phyloP scores from a whole-genome alignment of 1,284 basidiomycete genomes.

The Afroboletus lepidellus region DNA sequence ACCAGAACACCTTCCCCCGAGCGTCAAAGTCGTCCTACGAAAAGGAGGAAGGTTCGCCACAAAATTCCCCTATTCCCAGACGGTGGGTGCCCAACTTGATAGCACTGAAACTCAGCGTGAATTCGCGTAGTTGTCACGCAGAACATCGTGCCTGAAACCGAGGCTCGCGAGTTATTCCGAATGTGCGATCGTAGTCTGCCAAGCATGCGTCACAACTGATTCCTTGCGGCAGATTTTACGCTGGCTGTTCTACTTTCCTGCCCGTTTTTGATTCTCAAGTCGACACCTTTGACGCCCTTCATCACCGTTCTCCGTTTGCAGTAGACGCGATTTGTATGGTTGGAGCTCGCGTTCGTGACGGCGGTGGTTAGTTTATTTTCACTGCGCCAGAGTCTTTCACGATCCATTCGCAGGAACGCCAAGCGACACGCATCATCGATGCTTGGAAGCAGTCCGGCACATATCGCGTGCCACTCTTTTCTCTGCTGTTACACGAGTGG shows the following conservation, averaged over 20 bases:
- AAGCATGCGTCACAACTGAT: conserved; percentile 6
- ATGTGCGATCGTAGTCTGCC: conserved; percentile 47
- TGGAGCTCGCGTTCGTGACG: conserved; percentile 82
- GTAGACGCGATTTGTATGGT: conserved; percentile 89
- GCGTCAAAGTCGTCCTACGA: conserved; percentile 59
- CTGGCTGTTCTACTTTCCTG: conserved; percentile 86
- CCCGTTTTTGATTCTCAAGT: conserved; percentile 77
- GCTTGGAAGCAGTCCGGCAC: conserved; percentile 77
- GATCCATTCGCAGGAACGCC: conserved; percentile 46
- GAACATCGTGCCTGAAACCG: conserved; percentile 72
- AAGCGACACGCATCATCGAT: conserved; percentile 64
- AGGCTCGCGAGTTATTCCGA: conserved; percentile 80
- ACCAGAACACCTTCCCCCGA: conserved; percentile 69
- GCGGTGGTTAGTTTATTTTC: conserved; percentile 59
- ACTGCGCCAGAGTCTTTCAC: background rate
- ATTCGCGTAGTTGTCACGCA: conserved; percentile 67
- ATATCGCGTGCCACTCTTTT: conserved; percentile 86
- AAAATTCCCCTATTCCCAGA: conserved; percentile 61
- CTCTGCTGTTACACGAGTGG: conserved; percentile 75
- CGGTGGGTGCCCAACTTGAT: conserved; percentile 42
- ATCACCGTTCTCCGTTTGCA: conserved; percentile 80
- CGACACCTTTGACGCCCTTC: conserved; percentile 80
- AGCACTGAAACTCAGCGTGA: conserved; percentile 13
- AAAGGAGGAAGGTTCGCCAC: conserved; percentile 69
- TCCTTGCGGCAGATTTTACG: conserved; percentile 62